phyloP scores from a whole-genome alignment of 306 rosid species.

The Alnus glutinosa region DNA sequence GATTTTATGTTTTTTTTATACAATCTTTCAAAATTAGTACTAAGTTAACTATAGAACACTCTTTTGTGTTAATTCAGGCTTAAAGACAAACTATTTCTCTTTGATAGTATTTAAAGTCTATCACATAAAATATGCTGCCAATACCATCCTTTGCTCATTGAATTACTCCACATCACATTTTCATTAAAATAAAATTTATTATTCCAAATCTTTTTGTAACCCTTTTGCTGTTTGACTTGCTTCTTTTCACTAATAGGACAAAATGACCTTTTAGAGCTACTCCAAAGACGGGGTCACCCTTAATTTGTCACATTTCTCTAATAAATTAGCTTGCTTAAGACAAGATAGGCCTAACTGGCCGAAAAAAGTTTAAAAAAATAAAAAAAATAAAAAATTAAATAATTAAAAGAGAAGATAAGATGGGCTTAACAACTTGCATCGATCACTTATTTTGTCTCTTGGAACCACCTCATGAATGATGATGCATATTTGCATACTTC shows the following conservation, averaged over 20 bases:
- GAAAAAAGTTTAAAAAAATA: too few species aligned
- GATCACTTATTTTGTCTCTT: neutral
- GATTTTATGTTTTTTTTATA: too few species aligned
- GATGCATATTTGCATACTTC: neutral
- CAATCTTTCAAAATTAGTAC: too few species aligned
- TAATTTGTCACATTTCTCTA: neutral
- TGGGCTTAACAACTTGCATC: conserved; percentile 21
- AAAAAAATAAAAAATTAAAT: too few species aligned
- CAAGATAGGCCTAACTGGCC: neutral
- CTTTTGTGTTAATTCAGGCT: too few species aligned
- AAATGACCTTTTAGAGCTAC: conserved; percentile 1
- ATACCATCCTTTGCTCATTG: neutral
- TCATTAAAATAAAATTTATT: neutral
- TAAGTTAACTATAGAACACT: too few species aligned
- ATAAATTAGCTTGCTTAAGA: neutral
- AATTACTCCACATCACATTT: neutral
- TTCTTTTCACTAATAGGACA: neutral
- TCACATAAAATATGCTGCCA: neutral
- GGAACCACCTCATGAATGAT: neutral
- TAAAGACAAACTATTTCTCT: too few species aligned
- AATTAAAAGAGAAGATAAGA: neutral
- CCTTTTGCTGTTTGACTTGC: neutral
- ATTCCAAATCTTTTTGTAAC: neutral
- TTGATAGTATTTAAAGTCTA: neutral
- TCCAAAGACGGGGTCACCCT: conserved; percentile 15